These are phyloP conservation scores for Cocos nucifera DNA, from an alignment of 176 grass and related monocot genomes.

Conservation along the genomic window DNA sequence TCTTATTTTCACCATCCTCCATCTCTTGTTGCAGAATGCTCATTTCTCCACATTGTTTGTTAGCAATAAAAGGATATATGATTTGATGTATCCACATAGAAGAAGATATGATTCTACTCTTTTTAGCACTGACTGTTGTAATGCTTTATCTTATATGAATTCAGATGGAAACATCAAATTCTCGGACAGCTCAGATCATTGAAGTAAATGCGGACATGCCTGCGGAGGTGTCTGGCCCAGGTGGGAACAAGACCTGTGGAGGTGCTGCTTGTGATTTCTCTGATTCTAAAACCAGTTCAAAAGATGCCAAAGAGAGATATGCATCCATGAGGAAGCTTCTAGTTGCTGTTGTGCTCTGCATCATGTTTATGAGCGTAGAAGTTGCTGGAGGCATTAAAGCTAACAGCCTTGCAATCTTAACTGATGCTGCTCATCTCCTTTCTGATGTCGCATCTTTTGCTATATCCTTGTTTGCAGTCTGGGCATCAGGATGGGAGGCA, in stretches of 20 bases:
- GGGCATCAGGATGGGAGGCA: conserved; percentile 16
- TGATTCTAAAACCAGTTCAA: conserved; percentile 4
- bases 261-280: conserved; percentile 12
- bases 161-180: not conserved
- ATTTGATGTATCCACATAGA: too few species aligned
- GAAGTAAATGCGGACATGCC: conserved; percentile 5
- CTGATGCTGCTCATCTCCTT: conserved; percentile 16
- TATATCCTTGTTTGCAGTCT: conserved; percentile 15
- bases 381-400: conserved; percentile 5
- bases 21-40: too few species aligned
- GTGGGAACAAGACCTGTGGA: conserved; percentile 4
- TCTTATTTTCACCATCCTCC: too few species aligned
- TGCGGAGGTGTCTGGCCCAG: not conserved
- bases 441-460: conserved; percentile 13
- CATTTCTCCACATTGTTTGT: too few species aligned
- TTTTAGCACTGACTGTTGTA: too few species aligned
- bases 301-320: conserved; percentile 10
- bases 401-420: conserved; percentile 21
- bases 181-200: not conserved
- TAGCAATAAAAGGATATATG: too few species aligned
- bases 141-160: not conserved
- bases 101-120: too few species aligned
- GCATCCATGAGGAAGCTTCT: conserved; percentile 14
- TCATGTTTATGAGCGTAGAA: conserved; percentile 12
- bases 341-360: conserved; percentile 3